Conservation (phyloP, 2,329 filamentous ascomycete species). For the Tolypocladium endophyticum region DNA sequence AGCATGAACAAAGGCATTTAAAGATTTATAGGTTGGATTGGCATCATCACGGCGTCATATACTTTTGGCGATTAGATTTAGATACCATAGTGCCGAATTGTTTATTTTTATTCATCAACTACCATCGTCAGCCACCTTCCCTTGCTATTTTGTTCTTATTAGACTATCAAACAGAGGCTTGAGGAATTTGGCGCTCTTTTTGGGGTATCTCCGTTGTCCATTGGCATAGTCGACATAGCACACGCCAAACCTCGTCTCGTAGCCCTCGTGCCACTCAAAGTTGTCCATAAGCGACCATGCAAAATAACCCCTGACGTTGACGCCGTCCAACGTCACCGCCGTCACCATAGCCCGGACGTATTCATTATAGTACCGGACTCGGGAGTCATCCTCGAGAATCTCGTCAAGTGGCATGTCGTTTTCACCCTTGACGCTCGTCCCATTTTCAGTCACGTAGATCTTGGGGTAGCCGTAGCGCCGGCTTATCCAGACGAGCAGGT, state of each 20-base stretch:
- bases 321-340: constrained; percentile 61
- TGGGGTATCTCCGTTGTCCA: constrained; percentile 68
- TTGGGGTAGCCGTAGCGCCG: constrained; percentile 65
- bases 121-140: neutral
- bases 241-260: constrained; percentile 76
- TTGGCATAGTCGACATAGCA: constrained; percentile 75
- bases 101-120: neutral
- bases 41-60: neutral
- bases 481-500: constrained; percentile 66
- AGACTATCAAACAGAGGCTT: constrained; percentile 60
- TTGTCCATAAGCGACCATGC: constrained; percentile 87
- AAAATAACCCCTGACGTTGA: constrained; percentile 70
- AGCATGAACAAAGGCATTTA: neutral
- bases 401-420: constrained; percentile 61
- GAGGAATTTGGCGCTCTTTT: constrained; percentile 71
- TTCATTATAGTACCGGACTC: constrained; percentile 65
- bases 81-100: neutral
- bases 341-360: constrained; percentile 71
- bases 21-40: neutral
- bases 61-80: neutral
- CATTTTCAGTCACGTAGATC: constrained; percentile 86
- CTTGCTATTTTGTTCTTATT: constrained; percentile 44
- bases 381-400: constrained; percentile 73
- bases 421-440: constrained; percentile 74
- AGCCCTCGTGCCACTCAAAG: constrained; percentile 89